Conservation (phyloP, 1,139 yeast species). For the Lodderomyces margitis region DNA sequence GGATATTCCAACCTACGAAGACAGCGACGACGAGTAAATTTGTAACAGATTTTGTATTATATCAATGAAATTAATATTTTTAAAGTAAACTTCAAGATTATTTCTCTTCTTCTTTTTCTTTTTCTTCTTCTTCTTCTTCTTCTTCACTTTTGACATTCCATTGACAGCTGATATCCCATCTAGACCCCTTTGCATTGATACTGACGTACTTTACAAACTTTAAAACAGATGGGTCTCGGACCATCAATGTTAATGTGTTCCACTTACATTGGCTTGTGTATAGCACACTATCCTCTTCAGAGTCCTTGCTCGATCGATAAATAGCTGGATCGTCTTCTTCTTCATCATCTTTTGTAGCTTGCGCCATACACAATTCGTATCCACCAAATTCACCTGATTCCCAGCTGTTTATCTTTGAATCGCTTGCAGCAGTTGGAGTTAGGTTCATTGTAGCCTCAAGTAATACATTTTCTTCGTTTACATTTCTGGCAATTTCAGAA, state of each 20-base stretch:
- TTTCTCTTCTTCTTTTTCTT: not conserved
- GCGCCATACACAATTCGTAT: slow-evolving; percentile 85
- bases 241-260: slow-evolving; percentile 76
- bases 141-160: slow-evolving; percentile 61
- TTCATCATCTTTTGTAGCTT: slow-evolving; percentile 39
- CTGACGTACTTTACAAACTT: slow-evolving; percentile 93
- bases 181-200: slow-evolving; percentile 79
- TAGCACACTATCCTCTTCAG: slow-evolving; percentile 72
- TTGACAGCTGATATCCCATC: slow-evolving; percentile 87
- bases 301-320: slow-evolving; percentile 50
- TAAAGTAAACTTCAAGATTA: not conserved
- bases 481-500: slow-evolving; percentile 38
- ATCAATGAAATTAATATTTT: not conserved
- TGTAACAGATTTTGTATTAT: slow-evolving; percentile 3
- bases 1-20: slow-evolving; percentile 44
- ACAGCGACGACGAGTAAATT: slow-evolving; percentile 33
- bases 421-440: slow-evolving; percentile 59
- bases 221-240: slow-evolving; percentile 80
- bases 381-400: slow-evolving; percentile 89
- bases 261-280: slow-evolving; percentile 80
- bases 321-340: slow-evolving; percentile 59
- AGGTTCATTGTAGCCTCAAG: slow-evolving; percentile 70
- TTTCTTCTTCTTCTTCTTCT: slow-evolving; percentile 9
- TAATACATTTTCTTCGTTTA: slow-evolving; percentile 44
- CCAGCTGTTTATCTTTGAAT: slow-evolving; percentile 56